phyloP scores from a whole-genome alignment of 306 rosid species.

The Boehmeria nivea region DNA sequence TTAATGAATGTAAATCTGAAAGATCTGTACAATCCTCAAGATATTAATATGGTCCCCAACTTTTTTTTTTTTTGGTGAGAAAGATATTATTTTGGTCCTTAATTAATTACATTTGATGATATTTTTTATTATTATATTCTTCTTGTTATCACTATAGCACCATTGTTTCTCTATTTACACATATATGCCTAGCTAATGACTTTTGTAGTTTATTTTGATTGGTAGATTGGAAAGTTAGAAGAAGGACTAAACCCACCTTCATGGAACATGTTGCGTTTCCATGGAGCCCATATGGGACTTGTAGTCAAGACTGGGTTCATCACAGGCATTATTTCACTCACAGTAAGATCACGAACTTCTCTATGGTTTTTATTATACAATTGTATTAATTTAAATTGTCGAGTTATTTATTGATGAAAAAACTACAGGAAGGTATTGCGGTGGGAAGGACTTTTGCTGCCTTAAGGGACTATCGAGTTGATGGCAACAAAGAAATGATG shows the following conservation, averaged over 20 bases:
- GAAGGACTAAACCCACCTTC: conserved; percentile 90
- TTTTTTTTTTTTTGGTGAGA: no score
- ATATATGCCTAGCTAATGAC: neutral
- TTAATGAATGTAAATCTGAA: no score
- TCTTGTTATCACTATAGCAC: no score
- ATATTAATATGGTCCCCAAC: no score
- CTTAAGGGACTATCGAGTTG: conserved; percentile 67
- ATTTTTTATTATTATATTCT: no score
- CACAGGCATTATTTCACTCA: conserved; percentile 92
- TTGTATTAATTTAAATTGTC: no score
- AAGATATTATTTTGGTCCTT: no score
- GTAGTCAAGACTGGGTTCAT: conserved; percentile 70
- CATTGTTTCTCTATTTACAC: no score
- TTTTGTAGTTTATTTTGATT: conserved; percentile 14
- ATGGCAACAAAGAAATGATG: conserved; percentile 98
- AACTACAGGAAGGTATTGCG: conserved; percentile 86
- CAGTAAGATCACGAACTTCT: conserved; percentile 37
- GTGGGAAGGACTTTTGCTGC: conserved; percentile 99
- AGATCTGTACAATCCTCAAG: no score
- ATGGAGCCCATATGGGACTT: conserved; percentile 48
- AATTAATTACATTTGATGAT: no score
- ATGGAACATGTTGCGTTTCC: conserved; percentile 63
- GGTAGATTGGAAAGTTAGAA: conserved; percentile 73
- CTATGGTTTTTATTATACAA: no score
- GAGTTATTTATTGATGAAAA: no score